A percentile compares a stretch with the other conserved stretches of the same genome.
These are phyloP conservation scores for Fusarium odoratissimum DNA, from an alignment of 2,329 filamentous ascomycete species.

Conservation along the genomic window DNA sequence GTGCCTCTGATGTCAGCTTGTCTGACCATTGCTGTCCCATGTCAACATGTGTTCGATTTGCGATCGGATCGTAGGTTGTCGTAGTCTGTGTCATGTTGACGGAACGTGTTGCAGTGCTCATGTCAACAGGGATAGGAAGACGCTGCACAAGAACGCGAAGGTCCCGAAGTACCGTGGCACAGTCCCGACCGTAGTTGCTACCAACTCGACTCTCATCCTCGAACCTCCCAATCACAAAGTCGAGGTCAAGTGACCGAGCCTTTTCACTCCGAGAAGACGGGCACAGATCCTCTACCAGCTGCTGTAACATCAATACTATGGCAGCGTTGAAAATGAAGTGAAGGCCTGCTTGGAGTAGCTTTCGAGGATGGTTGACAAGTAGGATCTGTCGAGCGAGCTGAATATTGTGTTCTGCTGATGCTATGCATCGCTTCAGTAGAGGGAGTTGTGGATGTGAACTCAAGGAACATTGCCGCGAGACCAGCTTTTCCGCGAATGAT, in stretches of 20 bases:
- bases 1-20: slow-evolving; percentile 29
- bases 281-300: slow-evolving; percentile 53
- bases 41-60: slow-evolving; percentile 34
- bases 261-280: slow-evolving; percentile 41
- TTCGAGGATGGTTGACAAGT: slow-evolving; percentile 51
- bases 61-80: slow-evolving; percentile 33
- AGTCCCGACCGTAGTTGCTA: slow-evolving; percentile 54
- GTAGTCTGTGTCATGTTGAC: slow-evolving; percentile 21
- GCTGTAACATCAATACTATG: slow-evolving; percentile 59
- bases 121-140: slow-evolving; percentile 44
- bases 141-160: slow-evolving; percentile 52
- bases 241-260: slow-evolving; percentile 48
- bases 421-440: slow-evolving; percentile 54
- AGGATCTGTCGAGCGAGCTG: slow-evolving; percentile 56
- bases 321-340: slow-evolving; percentile 64
- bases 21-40: slow-evolving; percentile 39
- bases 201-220: slow-evolving; percentile 53
- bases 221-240: slow-evolving; percentile 57
- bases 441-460: slow-evolving; percentile 41
- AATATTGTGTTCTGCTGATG: slow-evolving; percentile 60
- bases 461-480: slow-evolving; percentile 44
- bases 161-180: slow-evolving; percentile 53
- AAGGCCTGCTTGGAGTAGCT: slow-evolving; percentile 58
- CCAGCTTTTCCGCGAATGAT: slow-evolving; percentile 56
- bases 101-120: slow-evolving; percentile 1